phyloP scores from a whole-genome alignment of 2,329 filamentous ascomycete species.

The Microdochium nivale region DNA sequence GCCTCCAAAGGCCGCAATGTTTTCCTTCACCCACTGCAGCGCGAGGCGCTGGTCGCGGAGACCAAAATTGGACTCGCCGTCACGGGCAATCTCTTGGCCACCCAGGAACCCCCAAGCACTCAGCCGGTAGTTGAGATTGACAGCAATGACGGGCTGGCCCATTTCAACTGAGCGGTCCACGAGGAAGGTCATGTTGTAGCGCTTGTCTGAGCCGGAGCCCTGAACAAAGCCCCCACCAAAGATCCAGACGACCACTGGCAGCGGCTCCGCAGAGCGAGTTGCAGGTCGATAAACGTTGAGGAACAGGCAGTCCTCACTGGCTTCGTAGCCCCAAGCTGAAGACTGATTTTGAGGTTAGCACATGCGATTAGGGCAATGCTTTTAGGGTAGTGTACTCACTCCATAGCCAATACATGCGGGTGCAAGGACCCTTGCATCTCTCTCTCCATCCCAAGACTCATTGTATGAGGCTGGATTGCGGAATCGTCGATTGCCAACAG shows the following conservation, averaged over 20 bases:
- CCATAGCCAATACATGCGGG: slow-evolving; percentile 43
- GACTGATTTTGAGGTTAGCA: not conserved
- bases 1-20: slow-evolving; percentile 40
- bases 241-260: slow-evolving; percentile 54
- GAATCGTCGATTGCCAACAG: slow-evolving; percentile 44
- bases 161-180: slow-evolving; percentile 39
- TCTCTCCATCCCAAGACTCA: slow-evolving; percentile 27
- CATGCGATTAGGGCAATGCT: too few relatives aligned
- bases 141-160: slow-evolving; percentile 38
- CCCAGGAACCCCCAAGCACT: slow-evolving; percentile 43
- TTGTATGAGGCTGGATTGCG: slow-evolving; percentile 39
- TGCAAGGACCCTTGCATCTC: slow-evolving; percentile 35
- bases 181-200: slow-evolving; percentile 55
- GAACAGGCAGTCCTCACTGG: slow-evolving; percentile 42
- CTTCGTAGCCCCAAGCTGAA: slow-evolving; percentile 10
- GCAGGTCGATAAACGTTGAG: slow-evolving; percentile 45
- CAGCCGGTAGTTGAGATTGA: slow-evolving; percentile 42
- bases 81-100: slow-evolving; percentile 29
- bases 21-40: slow-evolving; percentile 40
- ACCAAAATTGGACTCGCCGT: slow-evolving; percentile 39
- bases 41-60: slow-evolving; percentile 40
- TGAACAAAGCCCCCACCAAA: slow-evolving; percentile 31
- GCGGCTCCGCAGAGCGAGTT: slow-evolving; percentile 18
- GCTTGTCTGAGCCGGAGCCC: slow-evolving; percentile 25
- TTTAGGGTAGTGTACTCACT: slow-evolving; percentile 22